phyloP scores from a whole-genome alignment of 2,329 filamentous ascomycete genomes.

The Aspergillus unguis region DNA sequence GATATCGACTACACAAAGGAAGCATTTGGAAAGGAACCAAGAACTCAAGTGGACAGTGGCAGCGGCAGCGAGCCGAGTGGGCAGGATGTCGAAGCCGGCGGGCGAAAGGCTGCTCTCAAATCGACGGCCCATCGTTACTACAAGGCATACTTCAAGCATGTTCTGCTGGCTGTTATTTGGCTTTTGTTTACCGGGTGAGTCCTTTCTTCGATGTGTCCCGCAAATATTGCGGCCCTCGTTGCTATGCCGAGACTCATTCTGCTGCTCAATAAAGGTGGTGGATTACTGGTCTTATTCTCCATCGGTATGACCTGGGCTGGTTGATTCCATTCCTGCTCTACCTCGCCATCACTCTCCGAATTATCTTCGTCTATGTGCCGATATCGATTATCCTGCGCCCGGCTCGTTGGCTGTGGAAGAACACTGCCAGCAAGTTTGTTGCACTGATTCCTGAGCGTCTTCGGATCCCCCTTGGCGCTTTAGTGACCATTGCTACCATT shows the following conservation, averaged over 20 bases:
- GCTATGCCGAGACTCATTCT: slow-evolving; percentile 1
- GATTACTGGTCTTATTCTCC: slow-evolving; percentile 70
- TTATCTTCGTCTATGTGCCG: slow-evolving; percentile 71
- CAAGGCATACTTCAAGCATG: slow-evolving; percentile 24
- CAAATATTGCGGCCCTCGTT: not conserved
- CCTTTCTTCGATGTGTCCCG: slow-evolving; percentile 6
- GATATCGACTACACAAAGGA: slow-evolving; percentile 1
- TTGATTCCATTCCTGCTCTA: slow-evolving; percentile 79
- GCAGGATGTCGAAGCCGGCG: slow-evolving; percentile 7
- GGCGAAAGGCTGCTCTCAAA: slow-evolving; percentile 2
- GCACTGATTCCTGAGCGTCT: slow-evolving; percentile 64
- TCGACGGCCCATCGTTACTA: slow-evolving; percentile 17
- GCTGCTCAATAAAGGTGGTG: slow-evolving; percentile 57
- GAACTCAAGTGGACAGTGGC: slow-evolving; percentile 4
- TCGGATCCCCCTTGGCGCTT: slow-evolving; percentile 61
- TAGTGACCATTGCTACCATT: slow-evolving; percentile 66
- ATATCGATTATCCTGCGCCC: slow-evolving; percentile 64
- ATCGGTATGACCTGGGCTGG: slow-evolving; percentile 73
- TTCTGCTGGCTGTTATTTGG: slow-evolving; percentile 49
- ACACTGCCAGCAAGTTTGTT: slow-evolving; percentile 59
- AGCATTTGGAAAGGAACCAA: not conserved
- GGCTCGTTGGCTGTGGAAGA: slow-evolving; percentile 65
- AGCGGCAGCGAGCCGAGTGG: slow-evolving; percentile 6
- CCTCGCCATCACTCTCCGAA: slow-evolving; percentile 68
- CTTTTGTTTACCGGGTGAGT: slow-evolving; percentile 54